A percentile compares a stretch with the other conserved stretches of the same genome.
phyloP scores from a whole-genome alignment of 2,329 filamentous ascomycete genomes.

The Fusarium longipes region DNA sequence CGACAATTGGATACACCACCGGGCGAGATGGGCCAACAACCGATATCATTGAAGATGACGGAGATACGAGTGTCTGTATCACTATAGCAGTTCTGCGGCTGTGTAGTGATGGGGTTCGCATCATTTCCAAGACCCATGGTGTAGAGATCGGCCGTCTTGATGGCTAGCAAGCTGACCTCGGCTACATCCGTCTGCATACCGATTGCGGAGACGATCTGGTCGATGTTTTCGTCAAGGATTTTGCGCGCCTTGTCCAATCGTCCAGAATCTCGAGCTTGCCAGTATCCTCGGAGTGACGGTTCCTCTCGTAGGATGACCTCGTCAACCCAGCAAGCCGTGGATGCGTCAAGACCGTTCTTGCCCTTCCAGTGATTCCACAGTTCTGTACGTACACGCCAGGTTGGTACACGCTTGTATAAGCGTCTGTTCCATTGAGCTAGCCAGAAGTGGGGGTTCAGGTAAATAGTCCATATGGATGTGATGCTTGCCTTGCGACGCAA shows the following conservation, averaged over 20 bases:
- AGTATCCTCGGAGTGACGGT: constrained; percentile 21
- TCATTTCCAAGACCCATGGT: constrained; percentile 37
- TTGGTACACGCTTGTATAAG: constrained; percentile 25
- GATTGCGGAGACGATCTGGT: constrained; percentile 33
- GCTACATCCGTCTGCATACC: constrained; percentile 36
- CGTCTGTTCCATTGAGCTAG: constrained; percentile 24
- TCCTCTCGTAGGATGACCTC: constrained; percentile 36
- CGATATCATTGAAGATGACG: constrained; percentile 36
- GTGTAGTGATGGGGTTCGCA: constrained; percentile 32
- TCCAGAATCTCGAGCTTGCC: constrained; percentile 27
- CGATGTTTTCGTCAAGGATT: constrained; percentile 23
- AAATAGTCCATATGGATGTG: not conserved
- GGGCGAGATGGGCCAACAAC: constrained; percentile 36
- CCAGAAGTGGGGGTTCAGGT: not conserved
- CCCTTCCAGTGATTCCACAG: constrained; percentile 34
- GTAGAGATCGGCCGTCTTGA: constrained; percentile 37
- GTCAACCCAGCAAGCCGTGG: constrained; percentile 35
- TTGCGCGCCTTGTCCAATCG: constrained; percentile 12
- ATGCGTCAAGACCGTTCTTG: constrained; percentile 21
- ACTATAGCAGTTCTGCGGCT: constrained; percentile 30
- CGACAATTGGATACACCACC: constrained; percentile 38
- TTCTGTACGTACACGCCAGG: constrained; percentile 35
- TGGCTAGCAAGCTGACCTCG: constrained; percentile 23
- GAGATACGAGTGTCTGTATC: constrained; percentile 31
- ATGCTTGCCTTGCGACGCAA: not conserved